phyloP scores from a whole-genome alignment of 2,329 filamentous ascomycete genomes.

The Blastomyces emzantsi region DNA sequence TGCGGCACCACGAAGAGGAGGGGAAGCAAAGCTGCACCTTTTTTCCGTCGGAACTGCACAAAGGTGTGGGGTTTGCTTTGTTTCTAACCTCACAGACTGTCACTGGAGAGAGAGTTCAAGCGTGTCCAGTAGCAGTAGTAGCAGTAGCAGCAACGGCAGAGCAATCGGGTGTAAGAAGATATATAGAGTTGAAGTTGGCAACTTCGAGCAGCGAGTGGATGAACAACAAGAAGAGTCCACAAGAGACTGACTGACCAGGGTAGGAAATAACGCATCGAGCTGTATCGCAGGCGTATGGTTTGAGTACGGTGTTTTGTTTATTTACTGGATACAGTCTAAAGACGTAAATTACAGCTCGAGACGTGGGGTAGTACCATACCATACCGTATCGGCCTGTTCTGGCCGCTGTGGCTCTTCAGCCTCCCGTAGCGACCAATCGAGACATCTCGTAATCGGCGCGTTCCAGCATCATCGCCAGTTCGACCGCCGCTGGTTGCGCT shows the following conservation, averaged over 20 bases:
- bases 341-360: neutral
- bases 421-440: neutral
- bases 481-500: neutral
- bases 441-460: neutral
- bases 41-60: neutral
- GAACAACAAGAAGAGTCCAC: neutral
- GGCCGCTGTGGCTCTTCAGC: neutral
- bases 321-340: neutral
- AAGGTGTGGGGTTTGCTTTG: neutral
- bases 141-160: too few relatives aligned
- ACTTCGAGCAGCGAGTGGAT: neutral
- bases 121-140: neutral
- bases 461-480: neutral
- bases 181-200: neutral
- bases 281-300: too few relatives aligned
- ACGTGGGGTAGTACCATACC: neutral
- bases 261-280: too few relatives aligned
- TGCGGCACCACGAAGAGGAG: neutral
- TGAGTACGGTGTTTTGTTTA: too few relatives aligned
- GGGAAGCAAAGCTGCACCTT: neutral
- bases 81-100: neutral
- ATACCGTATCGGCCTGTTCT: neutral
- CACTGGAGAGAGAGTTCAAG: neutral
- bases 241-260: too few relatives aligned
- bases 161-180: neutral